phyloP scores from a whole-genome alignment of 768 basidiomycete species.

The Paxillus rubicundulus region DNA sequence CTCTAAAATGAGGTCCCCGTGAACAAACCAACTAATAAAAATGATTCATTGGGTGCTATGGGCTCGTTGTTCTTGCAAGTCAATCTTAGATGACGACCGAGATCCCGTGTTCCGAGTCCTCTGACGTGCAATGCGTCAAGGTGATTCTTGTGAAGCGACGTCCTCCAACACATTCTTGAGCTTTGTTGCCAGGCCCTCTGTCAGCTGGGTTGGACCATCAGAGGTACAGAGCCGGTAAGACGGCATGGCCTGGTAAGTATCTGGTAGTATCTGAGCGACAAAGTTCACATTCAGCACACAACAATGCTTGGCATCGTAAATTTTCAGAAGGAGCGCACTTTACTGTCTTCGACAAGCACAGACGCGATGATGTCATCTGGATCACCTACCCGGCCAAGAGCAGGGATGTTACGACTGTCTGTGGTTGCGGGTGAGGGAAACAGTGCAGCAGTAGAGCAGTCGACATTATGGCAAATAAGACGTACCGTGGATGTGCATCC shows the following conservation, averaged over 20 bases:
- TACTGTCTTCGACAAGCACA: conserved; percentile 67
- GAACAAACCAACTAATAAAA: no score
- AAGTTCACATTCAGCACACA: background rate
- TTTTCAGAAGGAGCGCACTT: conserved; percentile 38
- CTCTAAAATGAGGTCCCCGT: no score
- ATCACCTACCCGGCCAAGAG: conserved; percentile 73
- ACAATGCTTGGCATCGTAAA: background rate
- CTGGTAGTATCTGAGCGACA: conserved; percentile 50
- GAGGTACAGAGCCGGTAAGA: conserved; percentile 77
- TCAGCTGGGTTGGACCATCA: conserved; percentile 68
- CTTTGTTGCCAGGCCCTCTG: conserved; percentile 57
- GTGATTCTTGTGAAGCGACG: conserved; percentile 31
- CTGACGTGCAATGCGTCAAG: background rate
- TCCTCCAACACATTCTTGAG: conserved; percentile 41
- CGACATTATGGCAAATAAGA: background rate
- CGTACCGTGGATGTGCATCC: conserved; percentile 80
- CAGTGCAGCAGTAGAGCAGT: background rate
- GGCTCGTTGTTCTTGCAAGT: background rate
- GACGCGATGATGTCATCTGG: conserved; percentile 82
- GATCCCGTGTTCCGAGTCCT: background rate
- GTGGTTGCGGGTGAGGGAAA: background rate
- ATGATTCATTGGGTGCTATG: background rate
- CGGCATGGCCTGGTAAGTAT: conserved; percentile 83
- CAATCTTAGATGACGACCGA: background rate
- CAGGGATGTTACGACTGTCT: conserved; percentile 76